A percentile compares a stretch with the other conserved stretches of the same genome.
Conservation (phyloP, 2,329 filamentous ascomycete species). For the Penicillium rolfsii region DNA sequence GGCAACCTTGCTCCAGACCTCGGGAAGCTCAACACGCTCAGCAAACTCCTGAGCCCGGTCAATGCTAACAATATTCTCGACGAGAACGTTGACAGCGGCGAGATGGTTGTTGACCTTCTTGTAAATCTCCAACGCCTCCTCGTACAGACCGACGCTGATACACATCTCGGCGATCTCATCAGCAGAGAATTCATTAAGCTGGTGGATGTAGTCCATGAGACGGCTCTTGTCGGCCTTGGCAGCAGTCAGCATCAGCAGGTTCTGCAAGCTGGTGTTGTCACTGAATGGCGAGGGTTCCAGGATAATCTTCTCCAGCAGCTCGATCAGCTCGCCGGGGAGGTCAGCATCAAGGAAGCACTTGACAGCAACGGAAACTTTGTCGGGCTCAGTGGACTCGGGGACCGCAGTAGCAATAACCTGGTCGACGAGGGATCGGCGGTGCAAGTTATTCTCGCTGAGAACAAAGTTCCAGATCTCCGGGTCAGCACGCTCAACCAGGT, state of each 20-base stretch:
- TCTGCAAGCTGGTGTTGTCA: constrained; percentile 95
- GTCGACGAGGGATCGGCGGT: constrained; percentile 89
- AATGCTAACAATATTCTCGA: constrained; percentile 96
- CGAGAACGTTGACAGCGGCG: constrained; percentile 85
- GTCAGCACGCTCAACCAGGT: constrained; percentile 88
- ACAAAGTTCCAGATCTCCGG: constrained; percentile 93
- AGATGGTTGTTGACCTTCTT: constrained; percentile 94
- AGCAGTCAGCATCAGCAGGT: constrained; percentile 92
- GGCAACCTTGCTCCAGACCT: constrained; percentile 97
- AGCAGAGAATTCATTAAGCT: constrained; percentile 83
- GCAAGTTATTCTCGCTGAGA: constrained; percentile 91
- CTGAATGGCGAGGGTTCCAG: constrained; percentile 99
- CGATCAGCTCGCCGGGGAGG: constrained; percentile 90
- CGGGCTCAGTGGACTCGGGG: constrained; percentile 86
- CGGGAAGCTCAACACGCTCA: constrained; percentile 87
- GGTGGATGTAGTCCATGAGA: constrained; percentile 95
- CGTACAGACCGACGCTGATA: constrained; percentile 90
- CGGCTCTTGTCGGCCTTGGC: constrained; percentile 94
- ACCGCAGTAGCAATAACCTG: constrained; percentile 96
- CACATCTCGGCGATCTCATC: constrained; percentile 92
- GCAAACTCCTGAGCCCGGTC: constrained; percentile 95
- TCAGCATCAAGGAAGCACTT: constrained; percentile 90
- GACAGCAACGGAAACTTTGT: constrained; percentile 93
- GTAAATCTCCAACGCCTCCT: constrained; percentile 97
- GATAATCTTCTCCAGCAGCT: constrained; percentile 98